Base-by-base conservation (phyloP, 768 basidiomycete species). In the Leccinellum luteum region DNA sequence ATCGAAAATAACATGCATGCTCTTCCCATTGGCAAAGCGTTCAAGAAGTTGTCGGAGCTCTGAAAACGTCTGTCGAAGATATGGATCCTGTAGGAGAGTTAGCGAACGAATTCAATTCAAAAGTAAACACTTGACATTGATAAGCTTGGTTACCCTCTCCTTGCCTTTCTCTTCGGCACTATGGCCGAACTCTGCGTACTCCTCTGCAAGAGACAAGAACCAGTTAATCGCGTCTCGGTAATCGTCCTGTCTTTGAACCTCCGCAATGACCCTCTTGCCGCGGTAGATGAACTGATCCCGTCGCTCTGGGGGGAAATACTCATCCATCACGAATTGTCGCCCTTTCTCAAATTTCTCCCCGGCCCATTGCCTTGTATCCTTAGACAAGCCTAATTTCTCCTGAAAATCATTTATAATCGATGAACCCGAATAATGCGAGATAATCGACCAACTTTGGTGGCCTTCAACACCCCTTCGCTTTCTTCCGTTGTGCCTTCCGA, bases 221-320 rank as follows among this genome's bases (percentile, higher is more conserved):
- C 91, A 92, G n/a, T 75, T 76, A 48, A 93, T 77, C 7, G 85
- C 83, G 57, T 85, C 85, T 64, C 94, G 91, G 73, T 97, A 98
- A 69, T 96, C 89, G 52, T 86, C 80, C 73, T 96, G 94, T 67
- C 88, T 87, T 74, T 97, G 94, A 69, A 92, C 94, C 67, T 98
- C 95, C 57, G 95, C 80, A 53, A 97, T 84, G 35, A 89, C 87
- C 85, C 97, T 98, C 80, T 98, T 98, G 6, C 85, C 81, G 13
- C 96, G 84, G 78, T 88, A 96, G 67, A 98, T 90, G 73, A 94
- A 97, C 67, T 92, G 92, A 54, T 96, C 92, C 23, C 92, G 82
- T 21, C 96, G 79, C 73, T 94, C 94, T 64, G 89, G 79, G 0
- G 95, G 94, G 80, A 97, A 94, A 63, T 88, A 89, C 38, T 95